Evolutionary conservation across 2,329 filamentous ascomycete species (phyloP).

Genomic region (Verticillium longisporum): DNA sequence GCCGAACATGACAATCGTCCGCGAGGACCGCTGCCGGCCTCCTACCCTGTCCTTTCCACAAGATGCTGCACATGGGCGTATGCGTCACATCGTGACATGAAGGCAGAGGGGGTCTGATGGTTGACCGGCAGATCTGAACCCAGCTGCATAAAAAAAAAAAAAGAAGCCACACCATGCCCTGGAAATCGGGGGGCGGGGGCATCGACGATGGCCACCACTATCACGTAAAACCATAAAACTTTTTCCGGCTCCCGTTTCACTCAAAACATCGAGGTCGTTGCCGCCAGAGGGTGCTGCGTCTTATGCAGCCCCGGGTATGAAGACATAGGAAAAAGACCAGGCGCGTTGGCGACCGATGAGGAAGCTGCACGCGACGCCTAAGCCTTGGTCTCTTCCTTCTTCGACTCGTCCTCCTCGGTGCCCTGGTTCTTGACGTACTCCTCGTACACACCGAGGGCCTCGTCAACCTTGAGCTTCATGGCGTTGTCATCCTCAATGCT

Average conservation of each 20-base stretch:
- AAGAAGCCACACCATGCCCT: too few species aligned
- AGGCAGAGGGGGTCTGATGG: neutral
- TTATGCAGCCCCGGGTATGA: conserved; percentile 7
- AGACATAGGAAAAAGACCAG: conserved; percentile 13
- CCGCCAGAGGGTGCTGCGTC: neutral
- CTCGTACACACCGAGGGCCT: conserved; percentile 94
- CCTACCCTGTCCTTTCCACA: neutral
- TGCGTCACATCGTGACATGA: neutral
- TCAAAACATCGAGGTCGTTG: neutral
- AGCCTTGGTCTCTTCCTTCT: conserved; percentile 37
- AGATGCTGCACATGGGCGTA: neutral
- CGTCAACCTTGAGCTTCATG: conserved; percentile 91
- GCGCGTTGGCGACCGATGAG: conserved; percentile 7
- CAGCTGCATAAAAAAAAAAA: neutral
- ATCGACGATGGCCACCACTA: neutral
- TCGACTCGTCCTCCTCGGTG: conserved; percentile 44
- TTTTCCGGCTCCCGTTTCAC: neutral
- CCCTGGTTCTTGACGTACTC: conserved; percentile 92
- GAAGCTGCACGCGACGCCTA: conserved; percentile 15
- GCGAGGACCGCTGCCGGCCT: neutral
- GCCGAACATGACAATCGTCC: neutral
- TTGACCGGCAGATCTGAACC: neutral
- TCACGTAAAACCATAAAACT: neutral
- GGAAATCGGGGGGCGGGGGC: too few species aligned
- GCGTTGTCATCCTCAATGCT: conserved; percentile 86